Base-by-base conservation (phyloP, 2,329 filamentous ascomycete species). In the Alternaria brassicicola region DNA sequence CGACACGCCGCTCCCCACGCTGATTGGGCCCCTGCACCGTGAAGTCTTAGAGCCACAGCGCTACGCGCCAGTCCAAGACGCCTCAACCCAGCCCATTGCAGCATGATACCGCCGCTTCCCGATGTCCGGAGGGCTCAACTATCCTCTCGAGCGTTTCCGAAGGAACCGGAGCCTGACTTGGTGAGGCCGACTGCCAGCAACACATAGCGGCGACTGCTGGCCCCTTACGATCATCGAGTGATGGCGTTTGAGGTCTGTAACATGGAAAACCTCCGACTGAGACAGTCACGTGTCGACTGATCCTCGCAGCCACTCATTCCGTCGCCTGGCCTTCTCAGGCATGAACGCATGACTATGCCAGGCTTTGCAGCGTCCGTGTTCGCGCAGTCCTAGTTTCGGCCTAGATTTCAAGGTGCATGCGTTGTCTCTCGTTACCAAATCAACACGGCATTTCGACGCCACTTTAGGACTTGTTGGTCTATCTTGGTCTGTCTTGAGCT, bases 241-340 rank as follows among this genome's bases (percentile, higher is more conserved):
- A 62, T 52, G 55, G 66, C 66, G 74, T 76, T 76, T 76, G 74
- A 76, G 61, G 67, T 74, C 63, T 75, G 74, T 76, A 68, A 75
- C 74, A 75, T 68, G 73, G 66, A 70, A 65, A 66, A 67, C 60
- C 62, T 61, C 63, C 64, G 59, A 65, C 61, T 73, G 71, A 76
- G 69, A 75, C 73, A 70, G 54, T 66, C 73, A 76, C 74, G 74
- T 76, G 74, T 75, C 62, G 46, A 25, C 10, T n/a, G 19, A 47
- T 38, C 17, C 42, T 50, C 47, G 48, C 55, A 55, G 50, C 66
- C 70, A 74, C 63, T 71, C 61, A 66, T 61, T 50, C 56, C 35
- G n/a, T 46, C 43, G 55, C 50, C 59, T 54, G 52, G 57, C 51
- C 55, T 49, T 61, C 52, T 61, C 62, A 72, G 72, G 72, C 72